phyloP scores from a whole-genome alignment of 768 basidiomycete genomes.

The Kwoniella pini region DNA sequence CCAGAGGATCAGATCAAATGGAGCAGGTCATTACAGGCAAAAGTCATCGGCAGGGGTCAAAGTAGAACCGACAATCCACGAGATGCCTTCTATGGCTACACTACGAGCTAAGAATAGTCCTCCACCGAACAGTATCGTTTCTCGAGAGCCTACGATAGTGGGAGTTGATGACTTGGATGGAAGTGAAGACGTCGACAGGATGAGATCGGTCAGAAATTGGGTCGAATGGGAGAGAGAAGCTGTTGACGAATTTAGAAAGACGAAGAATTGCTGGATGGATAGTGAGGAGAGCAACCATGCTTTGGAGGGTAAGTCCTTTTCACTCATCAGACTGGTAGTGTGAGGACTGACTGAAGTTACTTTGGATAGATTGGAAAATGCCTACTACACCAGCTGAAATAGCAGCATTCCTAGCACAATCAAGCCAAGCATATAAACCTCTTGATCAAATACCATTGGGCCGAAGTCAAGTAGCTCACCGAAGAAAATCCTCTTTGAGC shows the following conservation, averaged over 20 bases:
- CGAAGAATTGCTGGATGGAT: conserved; percentile 27
- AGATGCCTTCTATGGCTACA: conserved; percentile 40
- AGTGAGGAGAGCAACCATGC: conserved; percentile 25
- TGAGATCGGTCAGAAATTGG: conserved; percentile 33
- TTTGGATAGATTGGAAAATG: conserved; percentile 22
- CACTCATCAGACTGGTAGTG: too few relatives aligned
- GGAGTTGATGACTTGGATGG: conserved; percentile 12
- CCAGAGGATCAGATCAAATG: conserved; percentile 17
- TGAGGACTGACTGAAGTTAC: not conserved
- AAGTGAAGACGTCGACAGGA: conserved; percentile 17
- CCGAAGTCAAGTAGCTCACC: conserved; percentile 24
- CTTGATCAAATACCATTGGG: conserved; percentile 23
- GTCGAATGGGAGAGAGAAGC: conserved; percentile 43
- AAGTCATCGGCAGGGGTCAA: conserved; percentile 42
- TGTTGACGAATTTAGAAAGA: conserved; percentile 33
- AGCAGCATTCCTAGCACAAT: conserved; percentile 38
- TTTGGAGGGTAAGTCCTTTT: conserved; percentile 22
- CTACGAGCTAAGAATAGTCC: conserved; percentile 28
- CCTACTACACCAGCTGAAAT: conserved; percentile 29
- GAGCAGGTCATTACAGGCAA: conserved; percentile 39
- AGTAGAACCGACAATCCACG: conserved; percentile 39
- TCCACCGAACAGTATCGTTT: not conserved
- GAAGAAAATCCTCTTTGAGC: conserved; percentile 37
- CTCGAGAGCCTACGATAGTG: conserved; percentile 11
- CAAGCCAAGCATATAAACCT: conserved; percentile 35